These are phyloP conservation scores for Colletotrichum sojae DNA, from an alignment of 2,329 filamentous ascomycete species.

Conservation along the genomic window DNA sequence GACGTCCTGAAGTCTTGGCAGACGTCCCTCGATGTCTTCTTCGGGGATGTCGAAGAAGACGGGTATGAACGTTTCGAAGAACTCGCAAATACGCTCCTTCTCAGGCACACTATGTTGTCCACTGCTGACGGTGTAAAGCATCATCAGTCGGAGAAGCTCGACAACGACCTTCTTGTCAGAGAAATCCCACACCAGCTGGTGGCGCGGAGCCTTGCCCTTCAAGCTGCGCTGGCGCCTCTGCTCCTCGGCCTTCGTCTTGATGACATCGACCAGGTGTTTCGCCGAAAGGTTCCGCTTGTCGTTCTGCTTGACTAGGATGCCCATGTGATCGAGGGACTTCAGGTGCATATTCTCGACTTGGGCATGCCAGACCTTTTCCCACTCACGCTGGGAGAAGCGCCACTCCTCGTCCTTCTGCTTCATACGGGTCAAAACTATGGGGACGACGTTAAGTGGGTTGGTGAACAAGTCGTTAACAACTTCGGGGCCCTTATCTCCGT, in stretches of 20 bases:
- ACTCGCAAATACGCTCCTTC: constrained; percentile 80
- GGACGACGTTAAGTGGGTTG: constrained; percentile 88
- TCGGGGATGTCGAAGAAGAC: constrained; percentile 83
- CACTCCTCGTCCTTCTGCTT: constrained; percentile 98
- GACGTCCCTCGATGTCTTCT: constrained; percentile 76
- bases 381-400: constrained; percentile 96
- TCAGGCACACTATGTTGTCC: constrained; percentile 80
- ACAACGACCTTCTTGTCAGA: constrained; percentile 77
- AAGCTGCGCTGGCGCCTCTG: constrained; percentile 80
- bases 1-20: constrained; percentile 78
- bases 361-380: constrained; percentile 98
- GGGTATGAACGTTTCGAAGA: constrained; percentile 82
- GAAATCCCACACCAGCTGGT: constrained; percentile 85
- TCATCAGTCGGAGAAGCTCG: constrained; percentile 73
- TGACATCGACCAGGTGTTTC: constrained; percentile 90
- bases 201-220: constrained; percentile 72
- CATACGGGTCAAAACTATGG: constrained; percentile 87
- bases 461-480: constrained; percentile 91
- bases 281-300: constrained; percentile 94
- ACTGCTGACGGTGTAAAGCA: constrained; percentile 76
- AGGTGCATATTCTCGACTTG: constrained; percentile 96
- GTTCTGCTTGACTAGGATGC: constrained; percentile 86
- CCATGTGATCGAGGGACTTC: constrained; percentile 97
- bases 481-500: constrained; percentile 87
- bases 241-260: constrained; percentile 94